Conservation (phyloP, 2,329 filamentous ascomycete genomes). For the Aspergillus eucalypticola region DNA sequence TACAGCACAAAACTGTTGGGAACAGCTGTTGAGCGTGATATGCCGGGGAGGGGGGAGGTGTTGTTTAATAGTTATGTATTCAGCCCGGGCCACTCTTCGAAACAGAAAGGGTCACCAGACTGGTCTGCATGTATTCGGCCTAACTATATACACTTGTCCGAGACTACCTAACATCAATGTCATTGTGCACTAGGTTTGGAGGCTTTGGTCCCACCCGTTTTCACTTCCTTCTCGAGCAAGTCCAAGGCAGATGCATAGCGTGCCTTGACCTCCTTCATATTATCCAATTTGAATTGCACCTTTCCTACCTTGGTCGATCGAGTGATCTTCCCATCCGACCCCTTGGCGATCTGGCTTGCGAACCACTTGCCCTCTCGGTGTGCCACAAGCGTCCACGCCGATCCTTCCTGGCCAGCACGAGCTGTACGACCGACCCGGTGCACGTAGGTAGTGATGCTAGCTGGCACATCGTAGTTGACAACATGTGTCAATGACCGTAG, state of each 20-base stretch:
- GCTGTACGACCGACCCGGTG: constrained; percentile 92
- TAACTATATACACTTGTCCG: constrained; percentile 1
- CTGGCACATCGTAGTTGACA: constrained; percentile 89
- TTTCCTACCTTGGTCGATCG: constrained; percentile 31
- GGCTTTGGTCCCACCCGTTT: constrained; percentile 12
- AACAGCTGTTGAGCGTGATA: not conserved
- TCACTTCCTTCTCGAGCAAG: constrained; percentile 41
- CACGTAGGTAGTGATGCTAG: constrained; percentile 78
- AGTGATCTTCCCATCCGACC: constrained; percentile 35
- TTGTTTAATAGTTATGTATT: not conserved
- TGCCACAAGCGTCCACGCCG: constrained; percentile 83
- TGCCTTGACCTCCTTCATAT: constrained; percentile 30
- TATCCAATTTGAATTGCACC: constrained; percentile 33
- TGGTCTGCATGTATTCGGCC: not conserved
- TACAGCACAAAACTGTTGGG: not conserved
- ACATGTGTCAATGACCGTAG: constrained; percentile 77
- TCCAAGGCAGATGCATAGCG: constrained; percentile 38
- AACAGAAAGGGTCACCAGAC: not conserved
- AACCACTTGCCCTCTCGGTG: constrained; percentile 89
- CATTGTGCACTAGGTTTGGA: not conserved
- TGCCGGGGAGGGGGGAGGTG: not conserved
- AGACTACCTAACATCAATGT: not conserved
- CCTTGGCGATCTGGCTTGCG: constrained; percentile 73
- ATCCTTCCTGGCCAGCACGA: constrained; percentile 71
- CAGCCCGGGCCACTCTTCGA: not conserved